phyloP scores from a whole-genome alignment of 768 basidiomycete species.

The Gelatoporia subvermispora region DNA sequence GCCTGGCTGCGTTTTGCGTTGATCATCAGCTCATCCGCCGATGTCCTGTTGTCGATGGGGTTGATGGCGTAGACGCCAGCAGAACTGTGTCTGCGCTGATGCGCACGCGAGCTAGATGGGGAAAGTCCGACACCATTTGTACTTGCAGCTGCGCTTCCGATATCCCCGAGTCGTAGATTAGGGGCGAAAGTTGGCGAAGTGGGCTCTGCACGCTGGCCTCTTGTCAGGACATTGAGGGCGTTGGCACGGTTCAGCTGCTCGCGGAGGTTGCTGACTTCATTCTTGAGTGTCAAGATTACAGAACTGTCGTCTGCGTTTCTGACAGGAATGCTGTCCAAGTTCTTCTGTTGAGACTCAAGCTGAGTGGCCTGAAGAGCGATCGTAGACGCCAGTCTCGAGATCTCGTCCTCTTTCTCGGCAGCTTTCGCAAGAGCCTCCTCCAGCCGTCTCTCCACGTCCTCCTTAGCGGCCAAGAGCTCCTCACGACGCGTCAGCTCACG shows the following conservation, averaged over 20 bases:
- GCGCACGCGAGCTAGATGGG: conserved; percentile 39
- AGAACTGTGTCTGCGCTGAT: conserved; percentile 83
- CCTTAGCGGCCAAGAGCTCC: conserved; percentile 70
- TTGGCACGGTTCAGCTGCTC: conserved; percentile 97
- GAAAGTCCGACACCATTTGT: conserved; percentile 37
- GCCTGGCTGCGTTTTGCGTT: conserved; percentile 68
- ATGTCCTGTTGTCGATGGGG: conserved; percentile 61
- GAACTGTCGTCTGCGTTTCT: conserved; percentile 79
- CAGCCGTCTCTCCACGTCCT: conserved; percentile 71
- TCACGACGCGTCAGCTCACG: conserved; percentile 68
- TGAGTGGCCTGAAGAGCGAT: conserved; percentile 66
- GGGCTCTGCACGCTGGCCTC: conserved; percentile 65
- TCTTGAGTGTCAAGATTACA: conserved; percentile 84
- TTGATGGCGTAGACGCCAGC: conserved; percentile 68
- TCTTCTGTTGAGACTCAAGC: conserved; percentile 72
- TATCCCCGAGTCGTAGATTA: conserved; percentile 54
- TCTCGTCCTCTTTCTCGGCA: conserved; percentile 78
- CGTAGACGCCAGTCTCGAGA: conserved; percentile 78
- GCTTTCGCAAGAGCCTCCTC: conserved; percentile 73
- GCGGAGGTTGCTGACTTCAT: conserved; percentile 85
- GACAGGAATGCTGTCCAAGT: conserved; percentile 56
- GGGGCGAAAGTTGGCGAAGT: conserved; percentile 86
- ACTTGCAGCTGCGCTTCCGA: conserved; percentile 30
- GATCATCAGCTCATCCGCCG: conserved; percentile 73
- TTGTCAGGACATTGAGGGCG: conserved; percentile 82